Percentiles rank a stretch among this genome's conserved stretches.
phyloP scores from a whole-genome alignment of 1,284 basidiomycete genomes.

The Abortiporus biennis region DNA sequence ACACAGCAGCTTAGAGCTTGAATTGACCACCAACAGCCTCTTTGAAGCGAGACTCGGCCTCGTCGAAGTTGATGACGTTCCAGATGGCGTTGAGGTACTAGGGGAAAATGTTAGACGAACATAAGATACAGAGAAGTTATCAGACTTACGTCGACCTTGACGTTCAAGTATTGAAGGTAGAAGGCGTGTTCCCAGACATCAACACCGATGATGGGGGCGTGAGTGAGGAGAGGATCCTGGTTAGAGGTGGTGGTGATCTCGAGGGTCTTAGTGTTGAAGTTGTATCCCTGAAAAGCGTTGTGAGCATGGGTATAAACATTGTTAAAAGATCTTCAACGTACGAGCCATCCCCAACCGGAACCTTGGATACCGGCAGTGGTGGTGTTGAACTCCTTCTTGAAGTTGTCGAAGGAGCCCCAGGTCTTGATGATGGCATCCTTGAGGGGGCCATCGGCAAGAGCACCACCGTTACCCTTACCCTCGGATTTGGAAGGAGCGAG shows the following conservation, averaged over 20 bases:
- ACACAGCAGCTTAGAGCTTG: too few species aligned
- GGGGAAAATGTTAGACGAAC: background rate
- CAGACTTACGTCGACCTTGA: constrained; percentile 78
- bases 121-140: constrained; percentile 1
- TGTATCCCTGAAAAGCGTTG: constrained; percentile 49
- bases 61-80: constrained; percentile 90
- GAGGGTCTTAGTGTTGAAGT: constrained; percentile 65
- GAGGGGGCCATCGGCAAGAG: constrained; percentile 58
- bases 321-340: background rate
- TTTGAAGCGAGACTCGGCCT: constrained; percentile 73
- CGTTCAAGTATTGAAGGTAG: constrained; percentile 91
- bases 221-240: constrained; percentile 94
- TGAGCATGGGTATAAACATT: background rate
- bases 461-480: constrained; percentile 42
- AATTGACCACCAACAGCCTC: constrained; percentile 42
- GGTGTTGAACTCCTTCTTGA: constrained; percentile 83
- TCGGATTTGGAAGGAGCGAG: constrained; percentile 44
- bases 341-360: constrained; percentile 96
- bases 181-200: constrained; percentile 97
- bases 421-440: constrained; percentile 58
- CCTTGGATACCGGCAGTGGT: constrained; percentile 94
- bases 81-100: constrained; percentile 89
- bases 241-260: constrained; percentile 91
- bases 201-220: constrained; percentile 89
- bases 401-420: constrained; percentile 70